Base-by-base conservation (phyloP, 495 filamentous ascomycete genomes). In the Penicillium silybi region DNA sequence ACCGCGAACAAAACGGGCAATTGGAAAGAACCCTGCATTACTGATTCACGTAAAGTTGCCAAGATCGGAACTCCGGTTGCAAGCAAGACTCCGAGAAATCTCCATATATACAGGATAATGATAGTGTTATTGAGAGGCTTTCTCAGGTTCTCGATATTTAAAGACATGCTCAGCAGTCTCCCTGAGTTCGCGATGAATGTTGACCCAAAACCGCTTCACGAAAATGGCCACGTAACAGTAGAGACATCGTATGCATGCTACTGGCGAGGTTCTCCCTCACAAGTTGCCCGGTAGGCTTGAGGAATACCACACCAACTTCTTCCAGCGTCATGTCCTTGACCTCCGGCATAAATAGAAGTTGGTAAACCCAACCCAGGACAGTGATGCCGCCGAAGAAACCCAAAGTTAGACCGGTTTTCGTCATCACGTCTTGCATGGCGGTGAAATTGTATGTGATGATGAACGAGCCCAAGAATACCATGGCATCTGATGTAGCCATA, bases 311-410 rank as follows among this genome's bases (percentile, higher is more conserved):
- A 59, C 83, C 79, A 45, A 84, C 82, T 60, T 83, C 80, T 64
- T 84, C 81, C 0, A 83, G 65, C 13, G 78, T 75, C 66, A 78
- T 79, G 55, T 83, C 80, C 67, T 82, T 83, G 2, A 80, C 83
- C 68, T 84, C 80, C 0, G 80, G 79, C 80, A 83, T 83, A 62
- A 84, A 84, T 17, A 82, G 50, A 18, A 82, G 67, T 65, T 82
- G 79, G 54, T 82, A 82, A 48, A 80, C 60, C 77, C 77, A 80
- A 6, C 78, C 80, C 0, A 84, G 13, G 1, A 77, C 69, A 2
- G 80, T 79, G 54, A 83, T 81, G n/a, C 80, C 81, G 50, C 80
- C 80, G 57, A 82, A 84, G 65, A 83, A 84, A n/a, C 81, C 80
- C 0, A 83, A 70, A 0, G 77, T 74, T 15, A 84, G 67, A 23